Base-by-base conservation (phyloP, 768 basidiomycete species). In the Aureoboletus auriporus region DNA sequence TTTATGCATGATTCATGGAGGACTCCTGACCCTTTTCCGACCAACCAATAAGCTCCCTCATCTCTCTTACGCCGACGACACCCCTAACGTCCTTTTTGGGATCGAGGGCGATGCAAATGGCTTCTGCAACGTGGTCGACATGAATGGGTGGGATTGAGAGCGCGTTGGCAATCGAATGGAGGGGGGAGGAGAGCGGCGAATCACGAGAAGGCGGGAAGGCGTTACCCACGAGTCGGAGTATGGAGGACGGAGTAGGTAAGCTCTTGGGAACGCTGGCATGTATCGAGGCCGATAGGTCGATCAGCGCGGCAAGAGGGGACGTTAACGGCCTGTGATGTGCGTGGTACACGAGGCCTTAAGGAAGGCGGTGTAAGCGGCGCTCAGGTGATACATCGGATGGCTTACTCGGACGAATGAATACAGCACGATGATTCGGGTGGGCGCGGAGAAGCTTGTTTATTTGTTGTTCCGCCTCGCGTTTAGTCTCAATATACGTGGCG, bases 51-150 rank as follows among this genome's bases (percentile, higher is more conserved):
- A 93, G 66, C 58, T 82, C 74, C 52, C 86, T 76, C 86, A 95
- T 94, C 55, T 74, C 72, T 49, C 62, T 64, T 47, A 93, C 89
- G 9, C 77, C 84, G 27, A 92, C 71, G 17, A 84, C 79, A 37
- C 89, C 90, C 44, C 61, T 64, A 40, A 91, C 69, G 37, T 75
- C 74, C 51, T 69, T 71, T 41, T 62, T 59, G 33, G 70, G 68
- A 58, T 83, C 77, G 49, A 84, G 71, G 31, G 79, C 76, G 16
- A 83, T 74, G 50, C 86, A 82, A 7, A 92, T 77, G 1, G 93
- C 90, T 57, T 85, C 81, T 3, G 87, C 96, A 39, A 98, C 92
- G 53, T 93, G 91, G 58, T 99, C 96, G 17, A 97, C 93, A 61
- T 98, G 95, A 37, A 98, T 82, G 2, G 96, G 94, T 28, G 88